Conservation (phyloP, 306 rosid genomes). For the Corylus americana region DNA sequence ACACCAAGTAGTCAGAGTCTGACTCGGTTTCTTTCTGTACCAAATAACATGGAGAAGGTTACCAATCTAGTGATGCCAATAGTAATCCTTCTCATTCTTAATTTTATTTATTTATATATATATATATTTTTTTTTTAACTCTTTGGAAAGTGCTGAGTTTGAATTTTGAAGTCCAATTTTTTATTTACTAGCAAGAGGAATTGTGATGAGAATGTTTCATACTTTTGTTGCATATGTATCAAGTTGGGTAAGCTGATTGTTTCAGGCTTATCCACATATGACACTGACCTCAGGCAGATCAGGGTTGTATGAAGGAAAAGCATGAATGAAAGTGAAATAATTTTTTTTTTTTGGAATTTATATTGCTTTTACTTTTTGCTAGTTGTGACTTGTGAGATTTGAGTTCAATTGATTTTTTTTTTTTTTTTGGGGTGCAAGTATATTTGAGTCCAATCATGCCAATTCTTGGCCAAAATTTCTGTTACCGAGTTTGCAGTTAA, state of each 20-base stretch:
- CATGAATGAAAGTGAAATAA: not conserved
- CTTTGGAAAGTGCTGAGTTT: slow-evolving; percentile 17
- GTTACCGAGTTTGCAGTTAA: not conserved
- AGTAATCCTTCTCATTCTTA: slow-evolving; percentile 18
- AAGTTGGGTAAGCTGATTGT: not conserved
- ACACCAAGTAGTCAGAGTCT: slow-evolving; percentile 30
- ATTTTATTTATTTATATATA: not conserved
- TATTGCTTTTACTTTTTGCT: not conserved
- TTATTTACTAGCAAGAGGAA: not conserved
- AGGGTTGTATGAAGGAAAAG: not conserved
- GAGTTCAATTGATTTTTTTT: not conserved
- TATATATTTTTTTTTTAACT: not conserved
- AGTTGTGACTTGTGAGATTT: not conserved
- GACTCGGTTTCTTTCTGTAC: slow-evolving; percentile 41
- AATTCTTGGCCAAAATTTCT: not conserved
- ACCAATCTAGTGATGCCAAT: slow-evolving; percentile 23
- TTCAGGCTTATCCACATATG: not conserved
- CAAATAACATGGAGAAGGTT: slow-evolving; percentile 28
- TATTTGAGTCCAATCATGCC: not conserved
- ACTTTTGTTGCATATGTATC: not conserved
- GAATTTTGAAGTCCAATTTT: slow-evolving; percentile 11
- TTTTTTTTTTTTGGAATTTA: not conserved
- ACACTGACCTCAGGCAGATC: not conserved
- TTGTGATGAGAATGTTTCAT: not conserved
- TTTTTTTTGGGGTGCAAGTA: not conserved